A percentile compares a stretch with the other conserved stretches of the same genome.
These are phyloP conservation scores for Sugiyamaella chiloensis DNA, from an alignment of 805 yeast genomes.

Conservation along the genomic window DNA sequence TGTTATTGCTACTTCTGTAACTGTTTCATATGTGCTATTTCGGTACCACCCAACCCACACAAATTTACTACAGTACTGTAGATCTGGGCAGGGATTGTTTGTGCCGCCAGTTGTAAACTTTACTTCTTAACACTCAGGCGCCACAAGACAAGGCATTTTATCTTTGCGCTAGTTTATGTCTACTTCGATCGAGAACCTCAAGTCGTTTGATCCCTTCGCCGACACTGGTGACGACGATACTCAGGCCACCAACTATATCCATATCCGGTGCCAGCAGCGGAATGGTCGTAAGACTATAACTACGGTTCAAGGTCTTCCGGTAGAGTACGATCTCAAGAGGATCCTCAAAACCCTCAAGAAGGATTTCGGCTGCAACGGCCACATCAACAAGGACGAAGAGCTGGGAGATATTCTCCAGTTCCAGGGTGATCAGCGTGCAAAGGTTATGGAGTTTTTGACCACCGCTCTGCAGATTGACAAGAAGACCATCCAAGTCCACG, in stretches of 20 bases:
- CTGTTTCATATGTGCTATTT: too few relatives aligned
- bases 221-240: constrained; percentile 99
- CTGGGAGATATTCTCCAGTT: constrained; percentile 95
- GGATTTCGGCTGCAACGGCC: constrained; percentile 98
- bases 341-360: constrained; percentile 91
- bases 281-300: constrained; percentile 98
- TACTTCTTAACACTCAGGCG: too few relatives aligned
- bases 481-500: constrained; percentile 97
- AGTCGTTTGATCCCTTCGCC: constrained; percentile 84
- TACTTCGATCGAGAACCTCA: constrained; percentile 76
- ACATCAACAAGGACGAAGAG: constrained; percentile 93
- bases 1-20: too few relatives aligned
- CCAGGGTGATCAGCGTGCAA: constrained; percentile 98
- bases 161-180: constrained; percentile 46
- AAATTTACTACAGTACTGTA: too few relatives aligned
- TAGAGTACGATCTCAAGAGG: constrained; percentile 90
- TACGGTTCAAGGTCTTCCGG: constrained; percentile 96
- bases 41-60: too few relatives aligned
- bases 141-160: too few relatives aligned
- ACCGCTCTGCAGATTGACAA: constrained; percentile 84
- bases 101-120: too few relatives aligned
- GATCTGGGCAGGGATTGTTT: too few relatives aligned
- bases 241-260: constrained; percentile 92
- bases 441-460: constrained; percentile 89
- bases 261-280: constrained; percentile 98